These are phyloP conservation scores for Geosmithia morbida DNA, from an alignment of 2,329 filamentous ascomycete species.

Conservation along the genomic window DNA sequence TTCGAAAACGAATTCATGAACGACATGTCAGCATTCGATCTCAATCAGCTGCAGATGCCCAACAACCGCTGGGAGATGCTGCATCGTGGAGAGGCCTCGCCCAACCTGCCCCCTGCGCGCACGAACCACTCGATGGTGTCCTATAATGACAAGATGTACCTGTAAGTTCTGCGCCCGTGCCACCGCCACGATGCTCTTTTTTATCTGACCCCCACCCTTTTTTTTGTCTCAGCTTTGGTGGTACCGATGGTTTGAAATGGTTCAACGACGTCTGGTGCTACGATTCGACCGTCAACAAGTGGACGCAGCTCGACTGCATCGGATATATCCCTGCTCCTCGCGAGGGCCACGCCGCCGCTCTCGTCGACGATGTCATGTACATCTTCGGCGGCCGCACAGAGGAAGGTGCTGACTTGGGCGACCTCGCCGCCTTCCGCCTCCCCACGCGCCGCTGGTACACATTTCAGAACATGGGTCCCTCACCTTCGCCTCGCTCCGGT, in stretches of 20 bases:
- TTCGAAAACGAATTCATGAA: conserved; percentile 98
- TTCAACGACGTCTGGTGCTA: conserved; percentile 99
- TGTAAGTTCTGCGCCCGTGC: conserved; percentile 43
- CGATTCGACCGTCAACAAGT: conserved; percentile 68
- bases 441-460: conserved; percentile 91
- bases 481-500: conserved; percentile 81
- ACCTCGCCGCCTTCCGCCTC: conserved; percentile 66
- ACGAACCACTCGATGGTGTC: conserved; percentile 92
- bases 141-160: conserved; percentile 83
- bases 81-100: conserved; percentile 44
- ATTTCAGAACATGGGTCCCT: conserved; percentile 98
- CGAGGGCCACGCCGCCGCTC: conserved; percentile 84
- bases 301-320: conserved; percentile 87
- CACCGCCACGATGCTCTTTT: background rate
- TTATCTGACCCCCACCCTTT: background rate
- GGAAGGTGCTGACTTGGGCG: conserved; percentile 81
- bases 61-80: conserved; percentile 91
- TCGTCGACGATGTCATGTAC: conserved; percentile 98
- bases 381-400: conserved; percentile 93
- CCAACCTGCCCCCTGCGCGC: conserved; percentile 61
- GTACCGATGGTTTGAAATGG: conserved; percentile 91
- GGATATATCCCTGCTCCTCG: conserved; percentile 90
- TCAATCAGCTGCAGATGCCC: conserved; percentile 85
- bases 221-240: conserved; percentile 58
- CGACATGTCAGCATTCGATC: conserved; percentile 84